phyloP scores from a whole-genome alignment of 768 basidiomycete genomes.

The Leccinum aurantiacum region DNA sequence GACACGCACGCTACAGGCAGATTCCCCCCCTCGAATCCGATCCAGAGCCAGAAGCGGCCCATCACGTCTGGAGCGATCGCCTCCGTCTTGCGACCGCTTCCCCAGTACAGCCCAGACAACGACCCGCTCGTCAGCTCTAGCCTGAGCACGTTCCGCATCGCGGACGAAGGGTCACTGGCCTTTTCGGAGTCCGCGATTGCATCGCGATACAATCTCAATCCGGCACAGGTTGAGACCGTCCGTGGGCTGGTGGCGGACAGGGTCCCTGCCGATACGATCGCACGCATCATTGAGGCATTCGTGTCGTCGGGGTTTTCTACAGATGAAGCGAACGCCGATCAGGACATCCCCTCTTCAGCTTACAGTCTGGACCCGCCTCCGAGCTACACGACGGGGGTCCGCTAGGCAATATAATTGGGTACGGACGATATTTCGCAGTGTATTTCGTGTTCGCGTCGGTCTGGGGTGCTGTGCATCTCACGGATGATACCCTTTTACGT shows the following conservation, averaged over 20 bases:
- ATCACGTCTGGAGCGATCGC: neutral
- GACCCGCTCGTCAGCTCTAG: neutral
- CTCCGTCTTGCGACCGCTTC: slow-evolving; percentile 5
- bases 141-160: neutral
- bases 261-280: slow-evolving; percentile 13
- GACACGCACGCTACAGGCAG: slow-evolving; percentile 5
- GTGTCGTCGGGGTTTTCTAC: neutral
- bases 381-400: slow-evolving; percentile 18
- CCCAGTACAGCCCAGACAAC: neutral
- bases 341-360: neutral
- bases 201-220: slow-evolving; percentile 9
- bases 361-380: slow-evolving; percentile 14
- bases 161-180: neutral
- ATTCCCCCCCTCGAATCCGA: neutral
- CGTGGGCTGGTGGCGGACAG: slow-evolving; percentile 8
- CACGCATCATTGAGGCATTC: slow-evolving; percentile 17
- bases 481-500: no score
- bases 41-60: slow-evolving; percentile 2
- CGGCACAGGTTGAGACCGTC: slow-evolving; percentile 14
- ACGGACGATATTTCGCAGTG: no score
- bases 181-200: neutral
- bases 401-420: neutral
- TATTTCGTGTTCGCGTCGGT: neutral
- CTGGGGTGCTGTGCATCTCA: no score
- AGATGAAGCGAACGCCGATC: neutral